Evolutionary conservation across 345 rosid genomes (phyloP), one percentile per base, ranked within the genome.

Genomic region (Gossypium thurberi): DNA sequence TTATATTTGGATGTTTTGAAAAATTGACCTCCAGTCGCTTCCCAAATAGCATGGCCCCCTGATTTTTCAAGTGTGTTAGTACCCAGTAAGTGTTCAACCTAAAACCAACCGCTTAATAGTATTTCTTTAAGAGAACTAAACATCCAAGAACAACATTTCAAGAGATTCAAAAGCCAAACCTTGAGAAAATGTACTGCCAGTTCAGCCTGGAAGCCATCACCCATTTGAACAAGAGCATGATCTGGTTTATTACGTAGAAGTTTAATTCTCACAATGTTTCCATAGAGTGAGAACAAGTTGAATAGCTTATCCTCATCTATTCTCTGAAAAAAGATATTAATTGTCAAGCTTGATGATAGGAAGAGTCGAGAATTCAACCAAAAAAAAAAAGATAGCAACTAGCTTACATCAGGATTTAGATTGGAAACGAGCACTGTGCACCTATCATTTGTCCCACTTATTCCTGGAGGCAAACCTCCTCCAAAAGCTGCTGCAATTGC

Each of bases 181-280:
- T 91, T 95, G 72, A 95, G 83, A 83, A 92, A 95, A 76, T 95
- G 98, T 75, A 92, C 98, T 3, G 98, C 99, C 77, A 95, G 82
- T 75, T 95, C 99, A 63, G 99, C 91, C 80, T 93, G 99, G 77
- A 95, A 91, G 61, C 99, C 99, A 75, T 95, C 99, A 2, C 93
- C 98, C 99, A 95, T 88, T 88, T 95, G 97, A 80, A 95, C 89
- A 44, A 95, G 94, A 14, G 99, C 99, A 79, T 95, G 99, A 77
- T 95, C 99, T 10, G 98, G 97, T 82, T 95, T 95, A 80, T 91
- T 92, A 56, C 90, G 98, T 52, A 95, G 96, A 83, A 91, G 86
- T 78, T 95, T 95, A 61, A 95, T 93, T 73, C 97, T 88, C 80
- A 90, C 85, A 76, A 95, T 95, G 82, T 95, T 95, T 69, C 99